phyloP scores from a whole-genome alignment of 2,329 filamentous ascomycete genomes.

The Lecanicillium sp. region DNA sequence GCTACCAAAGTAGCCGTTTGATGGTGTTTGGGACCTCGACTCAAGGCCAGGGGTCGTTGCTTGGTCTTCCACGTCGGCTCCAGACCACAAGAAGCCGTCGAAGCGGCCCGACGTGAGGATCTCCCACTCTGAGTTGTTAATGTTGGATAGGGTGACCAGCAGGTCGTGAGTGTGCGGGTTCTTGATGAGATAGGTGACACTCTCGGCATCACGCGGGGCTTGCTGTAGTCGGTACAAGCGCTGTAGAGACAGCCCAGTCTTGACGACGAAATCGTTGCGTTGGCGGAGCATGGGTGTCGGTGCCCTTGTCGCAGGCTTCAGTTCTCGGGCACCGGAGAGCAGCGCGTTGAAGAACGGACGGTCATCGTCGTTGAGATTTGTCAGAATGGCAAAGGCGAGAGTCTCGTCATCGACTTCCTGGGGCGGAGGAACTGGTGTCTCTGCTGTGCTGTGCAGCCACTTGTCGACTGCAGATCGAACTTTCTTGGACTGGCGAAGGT shows the following conservation, averaged over 20 bases:
- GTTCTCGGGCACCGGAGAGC: slow-evolving; percentile 53
- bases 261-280: slow-evolving; percentile 67
- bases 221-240: slow-evolving; percentile 71
- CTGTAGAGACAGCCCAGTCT: slow-evolving; percentile 73
- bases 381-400: slow-evolving; percentile 86
- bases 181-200: slow-evolving; percentile 77
- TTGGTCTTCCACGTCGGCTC: slow-evolving; percentile 60
- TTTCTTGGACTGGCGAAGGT: slow-evolving; percentile 85
- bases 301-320: slow-evolving; percentile 53
- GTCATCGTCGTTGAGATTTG: slow-evolving; percentile 70
- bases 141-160: slow-evolving; percentile 78
- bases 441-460: slow-evolving; percentile 78
- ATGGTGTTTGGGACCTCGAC: slow-evolving; percentile 52
- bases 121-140: slow-evolving; percentile 92
- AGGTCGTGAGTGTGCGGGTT: slow-evolving; percentile 79
- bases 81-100: slow-evolving; percentile 92
- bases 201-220: slow-evolving; percentile 77
- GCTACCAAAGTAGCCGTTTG: slow-evolving; percentile 38
- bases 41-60: slow-evolving; percentile 34
- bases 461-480: slow-evolving; percentile 85
- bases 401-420: slow-evolving; percentile 94
- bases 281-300: slow-evolving; percentile 63
- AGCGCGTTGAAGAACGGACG: slow-evolving; percentile 78
- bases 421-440: slow-evolving; percentile 66
- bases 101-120: slow-evolving; percentile 91